These are phyloP conservation scores for Phaeosphaeria sp. DNA, from an alignment of 2,329 filamentous ascomycete species.

Conservation along the genomic window DNA sequence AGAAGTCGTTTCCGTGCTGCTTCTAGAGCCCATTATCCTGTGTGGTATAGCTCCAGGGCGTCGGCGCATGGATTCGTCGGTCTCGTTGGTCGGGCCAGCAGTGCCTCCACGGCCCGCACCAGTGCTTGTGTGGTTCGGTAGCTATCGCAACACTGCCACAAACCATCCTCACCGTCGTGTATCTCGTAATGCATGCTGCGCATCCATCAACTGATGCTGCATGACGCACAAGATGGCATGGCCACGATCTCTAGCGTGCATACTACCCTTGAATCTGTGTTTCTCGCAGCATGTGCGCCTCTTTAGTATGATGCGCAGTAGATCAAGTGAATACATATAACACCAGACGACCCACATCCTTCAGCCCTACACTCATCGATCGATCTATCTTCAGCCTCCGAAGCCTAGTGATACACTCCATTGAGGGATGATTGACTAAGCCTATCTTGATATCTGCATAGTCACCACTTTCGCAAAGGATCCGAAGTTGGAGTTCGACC, in stretches of 20 bases:
- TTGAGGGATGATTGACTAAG: constrained; percentile 12
- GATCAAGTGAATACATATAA: constrained; percentile 18
- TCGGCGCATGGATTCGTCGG: not conserved
- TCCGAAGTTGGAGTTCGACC: constrained; percentile 12
- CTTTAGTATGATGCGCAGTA: constrained; percentile 12
- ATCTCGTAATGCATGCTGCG: constrained; percentile 18
- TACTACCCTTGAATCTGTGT: constrained; percentile 4
- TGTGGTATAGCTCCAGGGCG: not conserved
- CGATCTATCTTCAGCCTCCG: constrained; percentile 12
- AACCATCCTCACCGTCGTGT: constrained; percentile 19
- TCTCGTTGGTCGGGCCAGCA: constrained; percentile 6
- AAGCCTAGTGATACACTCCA: constrained; percentile 2
- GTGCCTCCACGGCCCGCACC: constrained; percentile 7
- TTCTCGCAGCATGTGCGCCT: constrained; percentile 11
- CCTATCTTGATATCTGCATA: constrained; percentile 5
- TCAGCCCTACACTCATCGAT: constrained; percentile 30
- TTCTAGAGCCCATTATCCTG: constrained; percentile 3
- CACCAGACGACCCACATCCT: constrained; percentile 14
- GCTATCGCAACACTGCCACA: constrained; percentile 23
- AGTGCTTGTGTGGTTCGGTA: constrained; percentile 8
- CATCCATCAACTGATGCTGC: constrained; percentile 20
- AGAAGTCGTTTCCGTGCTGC: constrained; percentile 1
- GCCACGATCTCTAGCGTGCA: constrained; percentile 7
- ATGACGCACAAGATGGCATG: constrained; percentile 21
- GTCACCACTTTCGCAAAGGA: constrained; percentile 4